Evolutionary conservation across 352 stramenopile species (phyloP).

Genomic region (Paralagenidium karlingii): DNA sequence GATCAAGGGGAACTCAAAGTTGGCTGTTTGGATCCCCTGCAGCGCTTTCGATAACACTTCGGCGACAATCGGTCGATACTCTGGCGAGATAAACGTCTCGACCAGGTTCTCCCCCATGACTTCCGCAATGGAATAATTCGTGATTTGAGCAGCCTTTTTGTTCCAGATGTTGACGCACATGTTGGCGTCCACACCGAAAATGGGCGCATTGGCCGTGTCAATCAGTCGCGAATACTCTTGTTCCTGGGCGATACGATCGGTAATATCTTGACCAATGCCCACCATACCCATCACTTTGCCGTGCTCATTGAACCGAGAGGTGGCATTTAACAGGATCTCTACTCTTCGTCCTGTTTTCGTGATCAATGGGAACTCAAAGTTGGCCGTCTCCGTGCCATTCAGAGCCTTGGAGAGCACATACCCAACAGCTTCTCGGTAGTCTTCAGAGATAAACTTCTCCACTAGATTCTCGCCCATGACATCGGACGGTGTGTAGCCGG

Average conservation of each 20-base stretch:
- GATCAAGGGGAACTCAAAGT: slow-evolving; percentile 85
- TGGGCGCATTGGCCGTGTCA: slow-evolving; percentile 39
- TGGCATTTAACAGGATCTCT: slow-evolving; percentile 17
- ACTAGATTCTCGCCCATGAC: slow-evolving; percentile 34
- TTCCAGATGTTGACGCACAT: slow-evolving; percentile 86
- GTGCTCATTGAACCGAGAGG: slow-evolving; percentile 14
- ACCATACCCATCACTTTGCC: slow-evolving; percentile 45
- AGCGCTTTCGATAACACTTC: slow-evolving; percentile 64
- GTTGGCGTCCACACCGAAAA: slow-evolving; percentile 45
- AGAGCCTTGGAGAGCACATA: slow-evolving; percentile 18
- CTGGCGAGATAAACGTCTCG: slow-evolving; percentile 71
- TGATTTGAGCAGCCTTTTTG: slow-evolving; percentile 80
- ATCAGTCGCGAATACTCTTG: slow-evolving; percentile 44
- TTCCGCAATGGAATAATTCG: slow-evolving; percentile 76
- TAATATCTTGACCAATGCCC: slow-evolving; percentile 46
- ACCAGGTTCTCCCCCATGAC: slow-evolving; percentile 78
- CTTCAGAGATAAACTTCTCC: slow-evolving; percentile 17
- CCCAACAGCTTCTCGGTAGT: slow-evolving; percentile 12
- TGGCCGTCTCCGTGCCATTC: slow-evolving; percentile 33
- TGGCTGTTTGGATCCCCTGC: slow-evolving; percentile 60
- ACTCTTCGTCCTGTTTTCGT: slow-evolving; percentile 8
- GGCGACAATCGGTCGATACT: slow-evolving; percentile 52
- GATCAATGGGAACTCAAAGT: slow-evolving; percentile 76
- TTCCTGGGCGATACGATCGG: slow-evolving; percentile 32
- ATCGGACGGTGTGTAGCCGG: slow-evolving; percentile 25